Base-by-base conservation (phyloP, 2,329 filamentous ascomycete species). In the Fusarium nelsonii region DNA sequence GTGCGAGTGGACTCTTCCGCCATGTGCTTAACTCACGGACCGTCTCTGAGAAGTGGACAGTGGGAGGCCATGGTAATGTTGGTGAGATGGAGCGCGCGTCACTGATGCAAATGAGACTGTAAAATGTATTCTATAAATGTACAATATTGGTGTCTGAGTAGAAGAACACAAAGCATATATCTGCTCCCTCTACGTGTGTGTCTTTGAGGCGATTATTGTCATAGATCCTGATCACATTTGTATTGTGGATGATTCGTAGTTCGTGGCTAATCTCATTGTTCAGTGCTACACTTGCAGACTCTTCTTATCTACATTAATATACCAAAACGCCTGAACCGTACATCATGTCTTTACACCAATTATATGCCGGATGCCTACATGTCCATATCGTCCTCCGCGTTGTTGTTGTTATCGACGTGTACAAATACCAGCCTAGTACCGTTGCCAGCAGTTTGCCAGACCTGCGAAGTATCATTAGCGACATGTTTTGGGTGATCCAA, bases 21-120 rank as follows among this genome's bases (percentile, higher is more conserved):
- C 84, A 87, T 65, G 84, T 83, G 45, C 85, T 97, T 50, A 90
- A 92, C 74, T 90, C 94, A 75, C 83, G 83, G 68, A 84, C 86
- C 66, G 91, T 97, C 36, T 84, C 86, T 23, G 92, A 97, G 84
- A 92, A 93, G 82, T 97, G 94, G 94, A 90, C 89, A 49, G 77
- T 97, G 72, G 89, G 90, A 49, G 93, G 93, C 23, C 89, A 91
- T 74, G 94, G 94, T 16, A 87, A 95, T 52, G 85, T 97, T 45
- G 94, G 93, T 9, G 93, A 97, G 85, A 86, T 97, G 82, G 93
- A 97, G 83, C 88, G 90, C 74, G 87, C 88, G 6, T 76, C 83
- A 41, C 74, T 89, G 73, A 78, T 84, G 77, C 84, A 79, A 41
- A 77, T 85, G 81, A 81, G 80, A 71, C 73, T 83, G 74, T 84